Conservation (phyloP, 2,329 filamentous ascomycete species). For the Claviceps pazoutovae region DNA sequence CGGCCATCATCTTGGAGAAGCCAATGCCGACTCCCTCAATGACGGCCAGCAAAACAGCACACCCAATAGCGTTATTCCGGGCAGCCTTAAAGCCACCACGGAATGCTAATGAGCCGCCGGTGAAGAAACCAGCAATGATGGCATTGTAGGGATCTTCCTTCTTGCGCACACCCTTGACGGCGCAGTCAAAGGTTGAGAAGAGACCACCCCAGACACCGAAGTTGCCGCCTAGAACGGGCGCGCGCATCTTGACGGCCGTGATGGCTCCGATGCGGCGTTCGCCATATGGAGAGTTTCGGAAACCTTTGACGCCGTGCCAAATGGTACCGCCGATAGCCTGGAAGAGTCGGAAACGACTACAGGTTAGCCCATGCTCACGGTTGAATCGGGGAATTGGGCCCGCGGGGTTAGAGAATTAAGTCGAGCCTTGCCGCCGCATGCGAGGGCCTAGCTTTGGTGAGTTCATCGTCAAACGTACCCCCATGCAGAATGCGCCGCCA, state of each 20-base stretch:
- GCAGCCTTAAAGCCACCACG: slow-evolving; percentile 85
- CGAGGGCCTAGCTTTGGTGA: not conserved
- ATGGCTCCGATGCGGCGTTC: slow-evolving; percentile 91
- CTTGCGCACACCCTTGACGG: slow-evolving; percentile 82
- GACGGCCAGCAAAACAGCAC: slow-evolving; percentile 82
- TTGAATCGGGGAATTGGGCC: not conserved
- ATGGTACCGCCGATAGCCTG: slow-evolving; percentile 68
- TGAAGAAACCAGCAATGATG: slow-evolving; percentile 95
- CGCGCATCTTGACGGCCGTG: slow-evolving; percentile 94
- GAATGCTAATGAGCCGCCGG: slow-evolving; percentile 80
- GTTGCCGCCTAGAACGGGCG: slow-evolving; percentile 91
- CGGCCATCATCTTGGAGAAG: slow-evolving; percentile 87
- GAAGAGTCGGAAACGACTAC: not conserved
- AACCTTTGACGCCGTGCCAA: slow-evolving; percentile 96
- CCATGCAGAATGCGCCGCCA: slow-evolving; percentile 93
- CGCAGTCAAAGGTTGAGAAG: slow-evolving; percentile 93
- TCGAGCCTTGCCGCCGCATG: not conserved
- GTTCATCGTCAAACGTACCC: slow-evolving; percentile 42
- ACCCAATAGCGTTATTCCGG: slow-evolving; percentile 90
- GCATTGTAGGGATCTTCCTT: slow-evolving; percentile 99
- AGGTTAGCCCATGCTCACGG: not conserved
- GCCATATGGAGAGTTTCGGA: slow-evolving; percentile 78
- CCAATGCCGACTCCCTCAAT: slow-evolving; percentile 97
- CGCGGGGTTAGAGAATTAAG: no score
- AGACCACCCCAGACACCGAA: slow-evolving; percentile 96